Conservation (phyloP, 2,329 filamentous ascomycete species). For the Bipolaris oryzae region DNA sequence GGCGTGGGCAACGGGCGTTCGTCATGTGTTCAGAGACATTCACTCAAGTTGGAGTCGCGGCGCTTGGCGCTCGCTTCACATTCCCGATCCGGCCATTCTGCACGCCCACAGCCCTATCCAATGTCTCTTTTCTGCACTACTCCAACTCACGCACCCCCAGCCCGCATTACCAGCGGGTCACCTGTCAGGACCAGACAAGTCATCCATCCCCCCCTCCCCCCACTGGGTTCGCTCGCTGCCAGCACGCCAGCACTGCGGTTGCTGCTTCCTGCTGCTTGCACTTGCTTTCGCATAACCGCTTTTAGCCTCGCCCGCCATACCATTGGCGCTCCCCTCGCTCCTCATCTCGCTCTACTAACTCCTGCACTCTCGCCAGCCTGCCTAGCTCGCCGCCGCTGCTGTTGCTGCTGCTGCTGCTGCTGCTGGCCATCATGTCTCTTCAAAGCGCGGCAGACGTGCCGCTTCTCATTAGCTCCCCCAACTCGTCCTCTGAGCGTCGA, state of each 20-base stretch:
- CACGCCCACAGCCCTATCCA: slow-evolving; percentile 2
- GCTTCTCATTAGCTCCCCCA: slow-evolving; percentile 75
- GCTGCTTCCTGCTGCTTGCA: too few species aligned
- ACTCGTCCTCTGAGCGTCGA: slow-evolving; percentile 82
- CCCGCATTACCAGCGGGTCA: slow-evolving; percentile 24
- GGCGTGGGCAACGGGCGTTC: slow-evolving; percentile 13
- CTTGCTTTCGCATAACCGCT: neutral
- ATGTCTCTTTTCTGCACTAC: slow-evolving; percentile 14
- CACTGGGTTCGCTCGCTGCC: slow-evolving; percentile 7
- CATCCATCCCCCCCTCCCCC: slow-evolving; percentile 3
- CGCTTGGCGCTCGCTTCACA: slow-evolving; percentile 30
- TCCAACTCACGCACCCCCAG: slow-evolving; percentile 12
- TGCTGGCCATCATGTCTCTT: slow-evolving; percentile 34
- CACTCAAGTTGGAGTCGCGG: slow-evolving; percentile 18
- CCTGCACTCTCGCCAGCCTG: slow-evolving; percentile 14
- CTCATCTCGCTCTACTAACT: slow-evolving; percentile 17
- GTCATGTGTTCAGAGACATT: slow-evolving; percentile 22
- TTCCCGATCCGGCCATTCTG: slow-evolving; percentile 15
- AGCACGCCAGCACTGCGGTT: too few species aligned
- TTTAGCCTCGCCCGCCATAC: slow-evolving; percentile 1
- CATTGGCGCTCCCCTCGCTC: slow-evolving; percentile 17
- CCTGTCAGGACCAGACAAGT: slow-evolving; percentile 17
- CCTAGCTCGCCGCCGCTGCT: too few species aligned
- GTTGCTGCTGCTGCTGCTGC: too few species aligned
- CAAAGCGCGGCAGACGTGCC: slow-evolving; percentile 72